Evolutionary conservation across 352 stramenopile genomes (phyloP).

Genomic region (Globisporangium mamillatum): DNA sequence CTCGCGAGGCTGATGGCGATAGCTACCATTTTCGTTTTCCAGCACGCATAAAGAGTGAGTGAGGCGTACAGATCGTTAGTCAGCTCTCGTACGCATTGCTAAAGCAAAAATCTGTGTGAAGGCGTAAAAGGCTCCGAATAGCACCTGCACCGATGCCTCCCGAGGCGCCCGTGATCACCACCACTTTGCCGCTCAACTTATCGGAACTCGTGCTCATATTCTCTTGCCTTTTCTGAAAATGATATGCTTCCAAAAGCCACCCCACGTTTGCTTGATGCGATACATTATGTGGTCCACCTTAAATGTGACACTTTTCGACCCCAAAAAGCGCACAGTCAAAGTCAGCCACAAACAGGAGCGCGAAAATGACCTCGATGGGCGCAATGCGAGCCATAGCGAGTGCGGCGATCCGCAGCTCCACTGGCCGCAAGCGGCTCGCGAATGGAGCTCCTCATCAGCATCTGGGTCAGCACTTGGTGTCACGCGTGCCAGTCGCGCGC

Average conservation of each 20-base stretch:
- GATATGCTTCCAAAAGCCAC: background rate
- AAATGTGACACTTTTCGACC: background rate
- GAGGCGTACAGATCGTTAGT: background rate
- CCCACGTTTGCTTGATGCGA: background rate
- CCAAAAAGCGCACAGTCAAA: background rate
- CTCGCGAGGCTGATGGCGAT: constrained; percentile 73
- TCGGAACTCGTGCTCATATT: constrained; percentile 5
- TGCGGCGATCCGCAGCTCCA: background rate
- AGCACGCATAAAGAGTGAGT: background rate
- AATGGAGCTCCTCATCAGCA: background rate
- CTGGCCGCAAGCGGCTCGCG: background rate
- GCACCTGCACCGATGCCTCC: constrained; percentile 80
- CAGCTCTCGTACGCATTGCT: background rate
- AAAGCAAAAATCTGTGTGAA: background rate
- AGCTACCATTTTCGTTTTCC: constrained; percentile 16
- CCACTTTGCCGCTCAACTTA: constrained; percentile 72
- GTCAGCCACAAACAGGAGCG: background rate
- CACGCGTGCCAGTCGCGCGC: background rate
- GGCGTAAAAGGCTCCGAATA: background rate
- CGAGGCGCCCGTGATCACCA: constrained; percentile 85
- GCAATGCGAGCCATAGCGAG: background rate
- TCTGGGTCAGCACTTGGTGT: too few species aligned
- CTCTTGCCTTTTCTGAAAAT: background rate
- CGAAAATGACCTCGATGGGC: background rate
- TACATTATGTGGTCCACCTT: background rate